Percentiles rank a stretch among this genome's conserved stretches.
These are phyloP conservation scores for Diaporthe ampelina DNA, from an alignment of 2,329 filamentous ascomycete species.

Conservation along the genomic window DNA sequence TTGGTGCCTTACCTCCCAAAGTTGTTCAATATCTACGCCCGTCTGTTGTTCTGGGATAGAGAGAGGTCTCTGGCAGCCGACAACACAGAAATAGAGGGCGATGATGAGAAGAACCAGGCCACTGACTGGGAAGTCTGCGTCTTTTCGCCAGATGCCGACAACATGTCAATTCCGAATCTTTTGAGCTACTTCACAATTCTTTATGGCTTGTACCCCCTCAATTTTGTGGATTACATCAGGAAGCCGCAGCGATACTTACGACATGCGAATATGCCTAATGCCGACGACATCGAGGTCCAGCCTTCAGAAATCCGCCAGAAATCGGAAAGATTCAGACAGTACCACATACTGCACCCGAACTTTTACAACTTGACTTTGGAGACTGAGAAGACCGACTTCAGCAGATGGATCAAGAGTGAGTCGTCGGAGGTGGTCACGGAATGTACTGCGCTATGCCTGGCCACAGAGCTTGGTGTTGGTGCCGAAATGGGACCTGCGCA, in stretches of 20 bases:
- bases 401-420: constrained; percentile 84
- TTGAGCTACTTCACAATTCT: constrained; percentile 84
- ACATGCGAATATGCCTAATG: constrained; percentile 76
- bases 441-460: constrained; percentile 77
- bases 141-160: constrained; percentile 73
- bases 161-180: constrained; percentile 75
- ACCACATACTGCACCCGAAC: constrained; percentile 85
- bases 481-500: constrained; percentile 38
- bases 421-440: constrained; percentile 84
- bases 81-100: constrained; percentile 56
- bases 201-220: constrained; percentile 87
- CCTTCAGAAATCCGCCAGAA: constrained; percentile 82
- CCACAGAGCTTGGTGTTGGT: constrained; percentile 45
- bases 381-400: constrained; percentile 81
- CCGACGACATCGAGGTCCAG: constrained; percentile 83
- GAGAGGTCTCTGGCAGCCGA: constrained; percentile 59
- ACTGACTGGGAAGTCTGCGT: constrained; percentile 75
- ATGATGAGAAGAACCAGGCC: constrained; percentile 77
- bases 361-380: constrained; percentile 86
- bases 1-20: constrained; percentile 77
- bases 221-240: constrained; percentile 88
- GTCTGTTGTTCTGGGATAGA: constrained; percentile 83
- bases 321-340: constrained; percentile 80
- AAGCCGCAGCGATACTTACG: constrained; percentile 85
- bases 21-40: constrained; percentile 85